Base-by-base conservation (phyloP, 495 filamentous ascomycete genomes). In the Penicillium lagena region DNA sequence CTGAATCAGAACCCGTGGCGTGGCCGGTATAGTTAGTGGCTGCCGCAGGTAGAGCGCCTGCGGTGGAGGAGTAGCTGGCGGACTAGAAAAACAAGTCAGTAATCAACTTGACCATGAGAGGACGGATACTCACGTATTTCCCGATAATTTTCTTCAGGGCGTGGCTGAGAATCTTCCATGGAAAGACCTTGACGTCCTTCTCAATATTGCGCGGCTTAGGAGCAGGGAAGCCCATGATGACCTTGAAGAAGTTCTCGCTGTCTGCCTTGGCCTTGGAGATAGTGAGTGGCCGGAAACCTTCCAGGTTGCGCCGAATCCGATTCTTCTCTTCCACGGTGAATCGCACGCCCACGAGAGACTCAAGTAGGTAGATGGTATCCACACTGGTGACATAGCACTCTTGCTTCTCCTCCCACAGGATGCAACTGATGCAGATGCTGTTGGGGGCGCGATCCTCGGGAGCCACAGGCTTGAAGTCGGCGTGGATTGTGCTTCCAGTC, bases 311-410 rank as follows among this genome's bases (percentile, higher is more conserved):
- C 9, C 93, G 82, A 54, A 98, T 97, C 33, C 94, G 82, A 59
- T 98, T 98, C 78, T 96, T 97, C 70, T 97, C 93, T 59, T 96
- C 90, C 2, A 95, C 89, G 0, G 83, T 90, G 60, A 97, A 97
- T 9, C 85, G 76, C 11, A 80, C 79, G 4, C 77, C 85, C 9
- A 96, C 84, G 3, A 98, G 72, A 31, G 89, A 86, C 66, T 97
- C 93, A 1, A 98, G 77, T 10, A 98, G 75, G 51, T 81, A 84
- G 56, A 98, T 97, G 13, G 91, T 96, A 60, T 98, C 94, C 13
- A 97, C 94, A 47, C 90, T 96, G 1, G 93, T 98, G 31, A 96
- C 86, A 59, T 79, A 97, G 63, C 84, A 95, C 51, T 93, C 87
- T 6, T 82, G 64, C 57, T 88, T 93, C 55, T 91, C 89, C 44